Percentiles rank a stretch among this genome's conserved stretches.
Evolutionary conservation across 805 yeast species (phyloP).

Genomic region (Tetrapisispora phaffii): DNA sequence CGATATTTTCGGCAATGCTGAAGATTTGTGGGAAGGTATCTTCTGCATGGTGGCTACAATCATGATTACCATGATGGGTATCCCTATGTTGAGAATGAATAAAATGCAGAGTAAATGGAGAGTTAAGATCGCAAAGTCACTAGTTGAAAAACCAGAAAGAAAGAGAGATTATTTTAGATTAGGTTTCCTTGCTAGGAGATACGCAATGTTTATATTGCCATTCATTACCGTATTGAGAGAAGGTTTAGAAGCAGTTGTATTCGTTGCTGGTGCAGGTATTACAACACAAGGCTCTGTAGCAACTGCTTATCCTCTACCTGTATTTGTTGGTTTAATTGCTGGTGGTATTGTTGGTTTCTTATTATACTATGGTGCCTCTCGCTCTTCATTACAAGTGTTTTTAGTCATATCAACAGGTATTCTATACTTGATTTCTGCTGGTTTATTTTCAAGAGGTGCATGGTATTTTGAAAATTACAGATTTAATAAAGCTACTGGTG

Average conservation of each 20-base stretch:
- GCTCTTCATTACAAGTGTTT: conserved; percentile 77
- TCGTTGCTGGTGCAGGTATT: conserved; percentile 92
- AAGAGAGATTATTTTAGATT: conserved; percentile 44
- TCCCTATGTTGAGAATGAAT: conserved; percentile 91
- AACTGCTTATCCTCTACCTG: conserved; percentile 86
- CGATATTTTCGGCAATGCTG: conserved; percentile 79
- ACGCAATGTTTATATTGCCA: conserved; percentile 83
- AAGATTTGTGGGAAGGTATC: conserved; percentile 95
- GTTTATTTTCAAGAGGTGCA: conserved; percentile 84
- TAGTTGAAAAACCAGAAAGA: conserved; percentile 47
- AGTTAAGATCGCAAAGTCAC: conserved; percentile 79
- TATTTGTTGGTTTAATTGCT: conserved; percentile 70
- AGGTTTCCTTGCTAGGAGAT: conserved; percentile 54
- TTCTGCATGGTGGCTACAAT: conserved; percentile 84
- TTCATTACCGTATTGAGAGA: conserved; percentile 88
- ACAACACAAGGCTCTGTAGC: conserved; percentile 43
- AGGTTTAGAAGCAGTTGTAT: conserved; percentile 93
- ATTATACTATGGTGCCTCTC: conserved; percentile 74
- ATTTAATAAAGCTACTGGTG: conserved; percentile 66
- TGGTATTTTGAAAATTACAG: conserved; percentile 76
- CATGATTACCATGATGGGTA: conserved; percentile 87
- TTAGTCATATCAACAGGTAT: conserved; percentile 80
- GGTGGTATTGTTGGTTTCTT: conserved; percentile 64
- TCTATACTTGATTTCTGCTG: conserved; percentile 82
- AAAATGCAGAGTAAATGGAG: conserved; percentile 98